phyloP scores from a whole-genome alignment of 495 filamentous ascomycete genomes.

The Hypoxylon lienhwacheense region DNA sequence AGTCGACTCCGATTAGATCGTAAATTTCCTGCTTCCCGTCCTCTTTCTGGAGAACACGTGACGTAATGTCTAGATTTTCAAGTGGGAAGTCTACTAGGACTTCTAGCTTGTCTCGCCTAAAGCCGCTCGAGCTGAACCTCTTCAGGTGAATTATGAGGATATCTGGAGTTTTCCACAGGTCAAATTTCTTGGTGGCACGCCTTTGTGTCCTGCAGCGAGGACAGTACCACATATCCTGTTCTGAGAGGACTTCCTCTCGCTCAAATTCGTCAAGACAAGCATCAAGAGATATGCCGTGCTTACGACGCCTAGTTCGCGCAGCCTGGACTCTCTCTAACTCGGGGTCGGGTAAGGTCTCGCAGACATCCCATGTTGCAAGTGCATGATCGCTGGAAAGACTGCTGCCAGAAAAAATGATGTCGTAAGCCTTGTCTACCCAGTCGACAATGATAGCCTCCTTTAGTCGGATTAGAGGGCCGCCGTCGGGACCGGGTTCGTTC shows the following conservation, averaged over 20 bases:
- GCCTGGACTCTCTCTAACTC: slow-evolving; percentile 64
- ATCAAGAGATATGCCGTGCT: slow-evolving; percentile 77
- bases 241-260: slow-evolving; percentile 86
- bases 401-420: slow-evolving; percentile 68
- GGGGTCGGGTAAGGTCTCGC: slow-evolving; percentile 62
- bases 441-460: slow-evolving; percentile 85
- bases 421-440: slow-evolving; percentile 68
- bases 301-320: slow-evolving; percentile 61
- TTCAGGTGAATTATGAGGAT: slow-evolving; percentile 94
- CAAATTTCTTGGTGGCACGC: slow-evolving; percentile 90
- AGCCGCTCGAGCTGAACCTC: slow-evolving; percentile 79
- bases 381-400: slow-evolving; percentile 21
- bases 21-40: slow-evolving; percentile 80
- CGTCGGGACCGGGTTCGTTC: slow-evolving; percentile 40
- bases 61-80: slow-evolving; percentile 78
- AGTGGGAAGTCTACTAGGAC: slow-evolving; percentile 89
- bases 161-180: slow-evolving; percentile 94
- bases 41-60: slow-evolving; percentile 73
- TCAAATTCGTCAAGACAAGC: slow-evolving; percentile 94
- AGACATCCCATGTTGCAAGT: slow-evolving; percentile 53
- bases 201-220: slow-evolving; percentile 91
- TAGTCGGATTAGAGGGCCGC: slow-evolving; percentile 68
- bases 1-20: slow-evolving; percentile 92
- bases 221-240: slow-evolving; percentile 96
- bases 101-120: slow-evolving; percentile 84